phyloP scores from a whole-genome alignment of 768 basidiomycete species.

The Goffeauzyma gilvescens region DNA sequence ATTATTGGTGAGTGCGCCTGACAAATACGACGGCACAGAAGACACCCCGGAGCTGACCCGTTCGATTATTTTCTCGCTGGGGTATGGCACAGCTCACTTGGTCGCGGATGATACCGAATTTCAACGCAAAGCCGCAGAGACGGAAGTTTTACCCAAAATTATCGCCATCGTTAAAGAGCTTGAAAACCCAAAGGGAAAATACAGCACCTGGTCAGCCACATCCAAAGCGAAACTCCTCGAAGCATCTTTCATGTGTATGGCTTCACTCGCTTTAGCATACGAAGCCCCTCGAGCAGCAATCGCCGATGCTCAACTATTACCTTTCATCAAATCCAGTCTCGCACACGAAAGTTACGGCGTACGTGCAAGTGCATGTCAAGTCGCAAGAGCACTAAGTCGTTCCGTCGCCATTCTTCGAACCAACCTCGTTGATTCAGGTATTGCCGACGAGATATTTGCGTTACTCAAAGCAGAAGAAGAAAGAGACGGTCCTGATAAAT shows the following conservation, averaged over 20 bases:
- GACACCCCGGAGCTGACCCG: slow-evolving; percentile 1
- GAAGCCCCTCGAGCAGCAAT: slow-evolving; percentile 54
- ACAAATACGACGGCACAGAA: neutral
- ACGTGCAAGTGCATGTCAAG: slow-evolving; percentile 71
- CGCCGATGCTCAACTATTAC: slow-evolving; percentile 42
- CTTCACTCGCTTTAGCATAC: slow-evolving; percentile 51
- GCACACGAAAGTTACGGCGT: slow-evolving; percentile 50
- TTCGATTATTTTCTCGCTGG: neutral
- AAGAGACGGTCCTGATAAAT: slow-evolving; percentile 42
- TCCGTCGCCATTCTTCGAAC: slow-evolving; percentile 64
- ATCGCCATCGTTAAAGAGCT: slow-evolving; percentile 25
- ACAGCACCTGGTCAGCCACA: neutral
- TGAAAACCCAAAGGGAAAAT: slow-evolving; percentile 6
- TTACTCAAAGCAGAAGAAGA: slow-evolving; percentile 35
- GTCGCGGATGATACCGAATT: slow-evolving; percentile 51
- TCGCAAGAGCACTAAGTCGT: slow-evolving; percentile 58
- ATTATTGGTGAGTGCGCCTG: slow-evolving; percentile 45
- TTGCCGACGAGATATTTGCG: slow-evolving; percentile 52
- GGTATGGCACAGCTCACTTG: slow-evolving; percentile 41
- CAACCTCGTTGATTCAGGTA: slow-evolving; percentile 60
- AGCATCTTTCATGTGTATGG: slow-evolving; percentile 50
- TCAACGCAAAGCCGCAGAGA: slow-evolving; percentile 51
- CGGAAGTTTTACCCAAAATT: slow-evolving; percentile 45
- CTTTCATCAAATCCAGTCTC: slow-evolving; percentile 41
- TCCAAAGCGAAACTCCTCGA: slow-evolving; percentile 6